A percentile compares a stretch with the other conserved stretches of the same genome.
These are phyloP conservation scores for Dothiorella sarmentorum DNA, from an alignment of 2,329 filamentous ascomycete species.

Conservation along the genomic window DNA sequence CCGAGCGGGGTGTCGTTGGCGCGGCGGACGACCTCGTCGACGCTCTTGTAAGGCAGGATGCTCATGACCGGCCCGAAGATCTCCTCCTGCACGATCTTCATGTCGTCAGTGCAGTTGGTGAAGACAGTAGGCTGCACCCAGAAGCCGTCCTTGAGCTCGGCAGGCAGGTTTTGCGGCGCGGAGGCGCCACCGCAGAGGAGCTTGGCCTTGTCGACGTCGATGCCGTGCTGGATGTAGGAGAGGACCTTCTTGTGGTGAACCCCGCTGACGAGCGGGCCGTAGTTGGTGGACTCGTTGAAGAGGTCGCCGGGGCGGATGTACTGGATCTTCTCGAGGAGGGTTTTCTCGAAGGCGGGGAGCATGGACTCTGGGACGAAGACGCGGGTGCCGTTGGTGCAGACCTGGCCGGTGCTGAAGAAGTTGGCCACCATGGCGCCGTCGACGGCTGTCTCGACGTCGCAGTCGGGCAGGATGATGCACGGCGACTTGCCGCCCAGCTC, in stretches of 20 bases:
- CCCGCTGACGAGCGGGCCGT: conserved; percentile 76
- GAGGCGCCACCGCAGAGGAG: conserved; percentile 68
- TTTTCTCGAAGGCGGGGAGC: conserved; percentile 65
- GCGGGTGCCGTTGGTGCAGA: conserved; percentile 88
- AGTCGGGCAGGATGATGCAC: conserved; percentile 74
- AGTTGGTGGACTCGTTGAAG: conserved; percentile 71
- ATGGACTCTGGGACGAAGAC: conserved; percentile 72
- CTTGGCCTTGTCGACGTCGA: conserved; percentile 67
- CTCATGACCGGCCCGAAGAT: conserved; percentile 89
- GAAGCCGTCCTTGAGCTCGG: conserved; percentile 60
- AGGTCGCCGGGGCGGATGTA: conserved; percentile 70
- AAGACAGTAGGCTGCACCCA: conserved; percentile 85
- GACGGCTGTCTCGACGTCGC: conserved; percentile 73
- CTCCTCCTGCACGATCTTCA: conserved; percentile 77
- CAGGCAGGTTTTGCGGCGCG: conserved; percentile 47
- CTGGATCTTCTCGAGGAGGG: conserved; percentile 66
- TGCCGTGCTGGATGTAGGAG: conserved; percentile 72
- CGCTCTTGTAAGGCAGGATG: conserved; percentile 67
- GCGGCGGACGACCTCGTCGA: conserved; percentile 66
- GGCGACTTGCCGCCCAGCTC: conserved; percentile 87
- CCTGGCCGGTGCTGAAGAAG: conserved; percentile 86
- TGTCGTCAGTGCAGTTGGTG: conserved; percentile 77
- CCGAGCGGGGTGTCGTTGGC: conserved; percentile 77
- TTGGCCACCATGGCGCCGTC: conserved; percentile 92
- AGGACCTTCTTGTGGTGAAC: conserved; percentile 73